Conservation (phyloP, 2,329 filamentous ascomycete genomes). For the Purpureocillium takamizusanense region DNA sequence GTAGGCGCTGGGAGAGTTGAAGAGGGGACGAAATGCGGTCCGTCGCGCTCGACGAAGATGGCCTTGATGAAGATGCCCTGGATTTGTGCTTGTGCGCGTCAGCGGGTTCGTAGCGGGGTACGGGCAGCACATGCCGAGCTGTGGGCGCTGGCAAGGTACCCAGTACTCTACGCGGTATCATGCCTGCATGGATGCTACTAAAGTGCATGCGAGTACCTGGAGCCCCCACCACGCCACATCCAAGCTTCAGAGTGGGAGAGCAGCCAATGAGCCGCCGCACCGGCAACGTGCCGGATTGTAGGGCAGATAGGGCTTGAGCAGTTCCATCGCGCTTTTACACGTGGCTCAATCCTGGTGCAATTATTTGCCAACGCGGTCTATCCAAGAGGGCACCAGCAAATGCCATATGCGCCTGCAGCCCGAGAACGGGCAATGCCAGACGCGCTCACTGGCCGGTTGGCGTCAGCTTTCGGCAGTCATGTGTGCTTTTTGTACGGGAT, state of each 20-base stretch:
- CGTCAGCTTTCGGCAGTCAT: too few species aligned
- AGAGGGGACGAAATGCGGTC: background rate
- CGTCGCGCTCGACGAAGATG: background rate
- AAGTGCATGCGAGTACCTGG: too few species aligned
- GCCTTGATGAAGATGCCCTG: too few species aligned
- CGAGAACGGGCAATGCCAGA: too few species aligned
- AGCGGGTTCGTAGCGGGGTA: conserved; percentile 2
- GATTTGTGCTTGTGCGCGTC: conserved; percentile 12
- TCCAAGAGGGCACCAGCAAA: too few species aligned
- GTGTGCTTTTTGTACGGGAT: too few species aligned
- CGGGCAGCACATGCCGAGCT: background rate
- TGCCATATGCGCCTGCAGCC: too few species aligned
- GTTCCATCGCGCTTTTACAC: background rate
- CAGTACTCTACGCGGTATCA: background rate
- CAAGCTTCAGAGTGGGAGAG: too few species aligned
- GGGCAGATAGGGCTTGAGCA: conserved; percentile 9
- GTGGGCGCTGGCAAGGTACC: too few species aligned
- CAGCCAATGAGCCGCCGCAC: conserved; percentile 17
- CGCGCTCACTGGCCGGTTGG: too few species aligned
- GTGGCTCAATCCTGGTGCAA: background rate
- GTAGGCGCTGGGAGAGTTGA: background rate
- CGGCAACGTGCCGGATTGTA: conserved; percentile 14
- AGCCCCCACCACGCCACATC: too few species aligned
- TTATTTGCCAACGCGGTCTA: background rate
- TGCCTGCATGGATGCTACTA: background rate